These are phyloP conservation scores for Penicillium sp. DNA, from an alignment of 2,329 filamentous ascomycete species.

Conservation along the genomic window DNA sequence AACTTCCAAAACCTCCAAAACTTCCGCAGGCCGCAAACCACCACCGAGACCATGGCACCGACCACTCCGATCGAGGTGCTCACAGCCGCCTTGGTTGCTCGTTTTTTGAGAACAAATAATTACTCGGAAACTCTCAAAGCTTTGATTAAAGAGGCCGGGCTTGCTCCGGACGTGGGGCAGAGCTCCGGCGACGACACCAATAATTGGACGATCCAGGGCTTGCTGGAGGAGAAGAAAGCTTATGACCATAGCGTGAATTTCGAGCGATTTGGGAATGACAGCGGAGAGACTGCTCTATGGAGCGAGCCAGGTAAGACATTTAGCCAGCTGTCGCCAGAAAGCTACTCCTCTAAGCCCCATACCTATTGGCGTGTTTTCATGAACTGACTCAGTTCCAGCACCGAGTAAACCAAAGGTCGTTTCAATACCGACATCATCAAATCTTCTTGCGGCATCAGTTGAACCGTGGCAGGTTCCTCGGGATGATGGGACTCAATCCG, in stretches of 20 bases:
- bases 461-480: constrained; percentile 37
- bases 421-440: constrained; percentile 53
- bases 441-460: constrained; percentile 57
- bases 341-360: no score
- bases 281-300: constrained; percentile 51
- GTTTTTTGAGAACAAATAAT: constrained; percentile 48
- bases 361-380: background rate
- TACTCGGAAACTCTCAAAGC: constrained; percentile 58
- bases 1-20: background rate
- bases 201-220: constrained; percentile 60
- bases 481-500: background rate
- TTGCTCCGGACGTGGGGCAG: constrained; percentile 56
- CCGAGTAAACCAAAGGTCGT: constrained; percentile 51
- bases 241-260: constrained; percentile 61
- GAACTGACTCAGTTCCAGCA: constrained; percentile 39
- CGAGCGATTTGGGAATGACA: constrained; percentile 57
- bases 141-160: constrained; percentile 62
- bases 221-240: constrained; percentile 64
- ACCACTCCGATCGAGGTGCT: constrained; percentile 26
- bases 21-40: background rate
- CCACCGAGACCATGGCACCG: constrained; percentile 16
- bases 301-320: constrained; percentile 47
- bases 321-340: no score
- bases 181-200: constrained; percentile 34
- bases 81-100: constrained; percentile 45